A percentile compares a stretch with the other conserved stretches of the same genome.
phyloP scores from a whole-genome alignment of 2,329 filamentous ascomycete genomes.

The Colletotrichum higginsianum region DNA sequence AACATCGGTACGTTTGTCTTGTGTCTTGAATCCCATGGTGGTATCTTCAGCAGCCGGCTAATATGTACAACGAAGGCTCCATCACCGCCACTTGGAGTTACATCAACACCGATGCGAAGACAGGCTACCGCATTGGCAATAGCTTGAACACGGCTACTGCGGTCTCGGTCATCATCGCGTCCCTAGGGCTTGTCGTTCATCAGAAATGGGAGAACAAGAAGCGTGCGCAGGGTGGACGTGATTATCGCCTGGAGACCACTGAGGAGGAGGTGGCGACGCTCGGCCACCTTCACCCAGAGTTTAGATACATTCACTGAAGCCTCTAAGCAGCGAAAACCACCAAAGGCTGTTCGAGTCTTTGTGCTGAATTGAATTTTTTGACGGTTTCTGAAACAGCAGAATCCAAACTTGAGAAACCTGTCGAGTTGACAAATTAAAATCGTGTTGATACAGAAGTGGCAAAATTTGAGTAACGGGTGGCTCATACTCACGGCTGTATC shows the following conservation, averaged over 20 bases:
- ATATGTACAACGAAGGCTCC: slow-evolving; percentile 42
- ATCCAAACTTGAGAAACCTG: not conserved
- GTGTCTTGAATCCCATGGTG: not conserved
- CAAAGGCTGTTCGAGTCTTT: not conserved
- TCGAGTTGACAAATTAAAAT: not conserved
- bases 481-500: too few species aligned
- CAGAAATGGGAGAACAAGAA: slow-evolving; percentile 48
- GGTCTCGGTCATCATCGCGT: slow-evolving; percentile 45
- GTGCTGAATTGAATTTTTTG: not conserved
- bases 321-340: not conserved
- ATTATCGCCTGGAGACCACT: slow-evolving; percentile 45
- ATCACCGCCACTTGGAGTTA: slow-evolving; percentile 50
- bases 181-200: slow-evolving; percentile 43
- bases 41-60: not conserved
- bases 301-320: slow-evolving; percentile 47
- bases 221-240: slow-evolving; percentile 45
- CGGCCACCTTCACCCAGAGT: slow-evolving; percentile 47
- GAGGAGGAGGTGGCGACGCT: slow-evolving; percentile 44
- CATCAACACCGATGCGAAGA: slow-evolving; percentile 48
- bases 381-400: not conserved
- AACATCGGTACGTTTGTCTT: slow-evolving; percentile 46
- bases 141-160: slow-evolving; percentile 47
- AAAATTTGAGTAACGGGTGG: too few species aligned
- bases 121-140: slow-evolving; percentile 48
- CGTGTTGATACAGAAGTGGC: too few species aligned